Base-by-base conservation (phyloP, 306 rosid genomes). In the Rosa rugosa region DNA sequence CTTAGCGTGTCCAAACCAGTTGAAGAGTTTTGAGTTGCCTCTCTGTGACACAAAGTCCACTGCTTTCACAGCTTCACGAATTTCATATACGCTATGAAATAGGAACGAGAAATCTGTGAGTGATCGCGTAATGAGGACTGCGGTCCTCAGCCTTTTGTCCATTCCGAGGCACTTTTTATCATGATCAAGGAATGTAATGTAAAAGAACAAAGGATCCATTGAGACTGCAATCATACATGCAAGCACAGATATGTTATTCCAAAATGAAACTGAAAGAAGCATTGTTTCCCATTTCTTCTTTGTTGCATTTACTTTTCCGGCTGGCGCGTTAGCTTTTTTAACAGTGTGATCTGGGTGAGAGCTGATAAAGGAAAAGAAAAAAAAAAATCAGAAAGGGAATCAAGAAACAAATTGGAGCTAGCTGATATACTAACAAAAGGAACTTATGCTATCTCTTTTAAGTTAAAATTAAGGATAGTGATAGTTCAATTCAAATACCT, bases 141-240 rank as follows among this genome's bases (percentile, higher is more conserved):
- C 56, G 1, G 5, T 5, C 77, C 6, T 57, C 71, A 71, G 14
- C 14, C 22, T 11, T 11, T 46, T 2, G 41, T 79, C 51, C 12
- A 1, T 16, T 0, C 17, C 62, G 1, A 70, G 44, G 11, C 82
- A 79, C 20, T 13, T 11, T 3, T 70, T 44, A 0, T 31, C 2
- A 5, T 16, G 60, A n/a, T 70, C 49, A 5, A 79, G n/a, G 2
- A 45, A 14, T 20, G 73, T 50, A 79, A 79, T 62, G 77, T 71
- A 79, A 5, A 79, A 74, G 16, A 79, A 79, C 63, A 79, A 20
- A 7, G 82, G 82, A 62, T 79, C 82, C 12, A 51, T 60, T 6
- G 14, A 10, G 3, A 59, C 63, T 1, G 71, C 77, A 16, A 71
- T 10, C n/a, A 71, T 69, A 27, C 69, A 78, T 23, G 75, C 27